Percentiles rank a stretch among this genome's conserved stretches.
Conservation (phyloP, 441 rosid genomes). For the Jatropha multifida region DNA sequence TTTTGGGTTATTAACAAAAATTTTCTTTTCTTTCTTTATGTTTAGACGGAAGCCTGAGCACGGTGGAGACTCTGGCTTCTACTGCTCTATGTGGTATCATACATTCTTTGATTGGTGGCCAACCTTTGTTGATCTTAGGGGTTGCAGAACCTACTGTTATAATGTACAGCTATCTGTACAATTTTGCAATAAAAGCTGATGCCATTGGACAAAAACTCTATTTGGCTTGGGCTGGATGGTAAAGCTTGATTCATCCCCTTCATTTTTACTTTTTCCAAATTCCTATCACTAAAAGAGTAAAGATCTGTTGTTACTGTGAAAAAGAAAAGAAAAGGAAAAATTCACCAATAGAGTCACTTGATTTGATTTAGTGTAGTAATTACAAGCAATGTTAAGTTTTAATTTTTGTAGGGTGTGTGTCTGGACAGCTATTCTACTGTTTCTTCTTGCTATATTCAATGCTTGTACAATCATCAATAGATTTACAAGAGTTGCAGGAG, state of each 20-base stretch:
- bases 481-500: slow-evolving; percentile 48
- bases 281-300: too few species aligned
- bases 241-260: background rate
- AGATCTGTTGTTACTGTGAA: too few species aligned
- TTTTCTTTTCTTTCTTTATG: background rate
- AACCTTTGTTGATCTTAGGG: slow-evolving; percentile 41
- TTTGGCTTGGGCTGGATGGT: slow-evolving; percentile 53
- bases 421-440: slow-evolving; percentile 42
- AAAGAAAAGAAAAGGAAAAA: too few species aligned
- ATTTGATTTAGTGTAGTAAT: too few species aligned
- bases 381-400: background rate
- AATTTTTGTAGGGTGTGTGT: slow-evolving; percentile 39
- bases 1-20: background rate
- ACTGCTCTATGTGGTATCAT: slow-evolving; percentile 47
- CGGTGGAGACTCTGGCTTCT: slow-evolving; percentile 40
- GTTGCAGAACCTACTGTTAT: slow-evolving; percentile 48
- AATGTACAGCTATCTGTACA: slow-evolving; percentile 40
- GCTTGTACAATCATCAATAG: slow-evolving; percentile 36
- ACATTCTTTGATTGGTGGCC: slow-evolving; percentile 45
- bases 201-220: slow-evolving; percentile 25
- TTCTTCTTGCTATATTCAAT: slow-evolving; percentile 42
- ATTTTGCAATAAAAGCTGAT: slow-evolving; percentile 29
- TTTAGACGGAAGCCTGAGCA: slow-evolving; percentile 42
- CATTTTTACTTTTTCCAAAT: background rate
- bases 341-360: too few species aligned